phyloP scores from a whole-genome alignment of 2,329 filamentous ascomycete species.

The Colletotrichum cereale region DNA sequence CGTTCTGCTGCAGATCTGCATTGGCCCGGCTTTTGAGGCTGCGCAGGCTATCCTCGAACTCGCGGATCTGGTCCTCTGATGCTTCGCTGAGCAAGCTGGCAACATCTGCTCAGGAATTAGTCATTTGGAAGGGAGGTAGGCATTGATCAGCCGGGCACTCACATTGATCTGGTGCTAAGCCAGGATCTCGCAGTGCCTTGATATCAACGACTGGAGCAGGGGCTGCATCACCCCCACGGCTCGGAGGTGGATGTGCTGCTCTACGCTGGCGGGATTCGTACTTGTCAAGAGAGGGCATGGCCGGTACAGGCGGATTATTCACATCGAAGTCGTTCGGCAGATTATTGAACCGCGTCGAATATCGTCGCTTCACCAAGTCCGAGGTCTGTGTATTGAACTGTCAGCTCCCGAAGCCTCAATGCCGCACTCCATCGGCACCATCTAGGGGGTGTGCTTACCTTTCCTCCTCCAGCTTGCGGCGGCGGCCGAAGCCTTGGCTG shows the following conservation, averaged over 20 bases:
- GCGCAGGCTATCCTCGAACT: conserved; percentile 81
- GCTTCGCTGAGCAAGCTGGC: conserved; percentile 83
- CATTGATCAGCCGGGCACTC: conserved; percentile 47
- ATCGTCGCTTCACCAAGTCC: conserved; percentile 93
- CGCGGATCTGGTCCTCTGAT: conserved; percentile 86
- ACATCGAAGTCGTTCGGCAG: conserved; percentile 77
- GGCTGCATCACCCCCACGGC: conserved; percentile 60
- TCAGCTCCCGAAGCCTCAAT: conserved; percentile 12
- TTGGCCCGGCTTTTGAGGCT: conserved; percentile 83
- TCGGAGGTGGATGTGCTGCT: conserved; percentile 65
- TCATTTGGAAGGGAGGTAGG: conserved; percentile 6
- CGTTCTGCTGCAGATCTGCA: conserved; percentile 90
- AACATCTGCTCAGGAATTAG: conserved; percentile 62
- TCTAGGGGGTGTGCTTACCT: conserved; percentile 55
- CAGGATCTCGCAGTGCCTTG: conserved; percentile 83
- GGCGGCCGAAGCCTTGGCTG: conserved; percentile 52
- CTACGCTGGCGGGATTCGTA: conserved; percentile 65
- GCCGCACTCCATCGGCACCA: background rate
- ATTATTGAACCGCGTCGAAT: conserved; percentile 92
- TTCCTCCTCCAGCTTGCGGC: conserved; percentile 66
- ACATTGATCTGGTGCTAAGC: conserved; percentile 84
- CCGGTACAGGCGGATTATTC: conserved; percentile 79
- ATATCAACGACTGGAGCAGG: conserved; percentile 78
- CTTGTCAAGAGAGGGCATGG: conserved; percentile 70
- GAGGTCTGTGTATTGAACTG: conserved; percentile 62